Base-by-base conservation (phyloP, 371 early-diverging fungal genomes). In the Rhizopus arrhizus region DNA sequence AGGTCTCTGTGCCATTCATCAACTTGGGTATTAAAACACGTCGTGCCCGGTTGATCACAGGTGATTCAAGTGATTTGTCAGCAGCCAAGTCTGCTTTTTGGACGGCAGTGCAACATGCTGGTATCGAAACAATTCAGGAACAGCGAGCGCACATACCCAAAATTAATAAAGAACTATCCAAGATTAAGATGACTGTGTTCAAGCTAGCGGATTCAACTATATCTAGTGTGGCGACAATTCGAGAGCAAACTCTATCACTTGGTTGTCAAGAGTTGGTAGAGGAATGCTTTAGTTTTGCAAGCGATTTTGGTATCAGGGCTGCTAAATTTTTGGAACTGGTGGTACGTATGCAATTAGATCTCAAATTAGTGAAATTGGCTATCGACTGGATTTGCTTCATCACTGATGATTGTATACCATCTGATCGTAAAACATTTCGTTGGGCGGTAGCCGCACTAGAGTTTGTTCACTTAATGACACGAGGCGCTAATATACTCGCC, bases 361-460 rank as follows among this genome's bases (percentile, higher is more conserved):
- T 84, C 16, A 84, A 85, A 45, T 70, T 93, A 22, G 77, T 88
- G 7, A 83, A 86, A 8, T 75, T 95, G 13, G 83, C 92, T 3
- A 89, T 91, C 42, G 91, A 91, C 47, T 95, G 95, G 95, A 89
- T 92, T 46, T 88, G 86, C 56, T 95, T 95, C 59, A 85, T 89
- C 35, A 83, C 82, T 34, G 88, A 88, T 53, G 91, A 91, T 57
- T 93, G 92, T 65, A 82, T 84, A 46, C 89, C 89, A 0, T 84
- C 85, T 12, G 91, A 91, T 51, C 78, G 87, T 22, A 91, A 89
- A 65, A 95, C 94, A 0, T 91, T 93, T 76, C 84, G 92, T 28
- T 95, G 95, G 95, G 91, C 91, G 4, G 89, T 95, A 41, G 77
- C 86, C 48, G 94, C 94, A 1, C 81, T 95, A 2, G 91, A 93